These are phyloP conservation scores for Neophaeococcomyces aloes DNA, from an alignment of 2,329 filamentous ascomycete genomes.

Conservation along the genomic window DNA sequence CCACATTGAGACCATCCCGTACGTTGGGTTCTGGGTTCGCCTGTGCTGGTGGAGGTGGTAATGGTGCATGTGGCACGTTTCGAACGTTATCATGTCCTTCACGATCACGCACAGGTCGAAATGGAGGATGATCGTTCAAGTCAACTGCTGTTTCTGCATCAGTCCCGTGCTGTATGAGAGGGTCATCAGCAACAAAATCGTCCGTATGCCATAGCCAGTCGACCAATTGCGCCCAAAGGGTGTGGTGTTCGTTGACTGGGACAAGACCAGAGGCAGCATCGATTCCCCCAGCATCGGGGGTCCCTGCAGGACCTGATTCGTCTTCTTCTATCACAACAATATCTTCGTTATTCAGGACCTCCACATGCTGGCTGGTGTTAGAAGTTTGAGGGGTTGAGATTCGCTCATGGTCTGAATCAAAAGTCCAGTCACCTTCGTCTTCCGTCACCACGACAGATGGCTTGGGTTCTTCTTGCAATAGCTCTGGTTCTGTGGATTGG, in stretches of 20 bases:
- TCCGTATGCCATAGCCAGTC: slow-evolving; percentile 40
- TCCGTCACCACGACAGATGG: no score
- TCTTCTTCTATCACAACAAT: not conserved
- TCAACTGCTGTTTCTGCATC: slow-evolving; percentile 53
- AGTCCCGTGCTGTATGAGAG: slow-evolving; percentile 38
- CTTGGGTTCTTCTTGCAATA: no score
- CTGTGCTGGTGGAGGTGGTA: not conserved
- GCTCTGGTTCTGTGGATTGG: no score
- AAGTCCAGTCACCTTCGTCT: slow-evolving; percentile 3
- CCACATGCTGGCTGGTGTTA: not conserved
- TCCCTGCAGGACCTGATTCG: not conserved
- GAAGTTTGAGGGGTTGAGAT: not conserved
- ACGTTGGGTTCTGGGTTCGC: slow-evolving; percentile 48
- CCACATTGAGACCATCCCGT: slow-evolving; percentile 57
- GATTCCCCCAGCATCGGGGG: not conserved
- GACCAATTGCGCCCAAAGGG: slow-evolving; percentile 22
- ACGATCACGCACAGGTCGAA: slow-evolving; percentile 42
- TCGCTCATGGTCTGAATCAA: not conserved
- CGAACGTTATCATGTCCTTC: slow-evolving; percentile 7
- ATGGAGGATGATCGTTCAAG: slow-evolving; percentile 49
- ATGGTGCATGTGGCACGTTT: slow-evolving; percentile 5
- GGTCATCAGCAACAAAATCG: slow-evolving; percentile 20
- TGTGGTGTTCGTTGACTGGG: not conserved
- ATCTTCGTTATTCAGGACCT: not conserved
- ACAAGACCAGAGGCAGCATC: not conserved